A percentile compares a stretch with the other conserved stretches of the same genome.
phyloP scores from a whole-genome alignment of 768 basidiomycete genomes.

The Hirschioporus abietinus region DNA sequence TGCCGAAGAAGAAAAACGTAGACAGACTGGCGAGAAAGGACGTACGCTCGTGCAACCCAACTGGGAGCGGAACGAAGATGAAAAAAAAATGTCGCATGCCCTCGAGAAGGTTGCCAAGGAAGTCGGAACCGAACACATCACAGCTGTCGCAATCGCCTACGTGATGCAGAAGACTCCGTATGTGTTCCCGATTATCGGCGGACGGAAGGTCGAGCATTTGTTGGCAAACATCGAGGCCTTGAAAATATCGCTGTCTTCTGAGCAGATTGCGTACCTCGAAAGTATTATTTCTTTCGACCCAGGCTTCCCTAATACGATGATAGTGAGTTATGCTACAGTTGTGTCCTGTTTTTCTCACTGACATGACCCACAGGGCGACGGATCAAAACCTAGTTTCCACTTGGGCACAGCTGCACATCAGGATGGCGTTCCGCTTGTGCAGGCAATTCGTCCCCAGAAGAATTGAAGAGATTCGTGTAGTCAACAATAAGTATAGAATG shows the following conservation, averaged over 20 bases:
- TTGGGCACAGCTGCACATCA: constrained; percentile 2
- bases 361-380: constrained; percentile 7
- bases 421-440: constrained; percentile 1
- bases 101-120: constrained; percentile 48
- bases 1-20: constrained; percentile 16
- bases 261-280: constrained; percentile 44
- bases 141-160: constrained; percentile 49
- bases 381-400: background rate
- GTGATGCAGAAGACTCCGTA: constrained; percentile 49
- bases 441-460: background rate
- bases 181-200: constrained; percentile 49
- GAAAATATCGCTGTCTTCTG: constrained; percentile 36
- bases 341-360: background rate
- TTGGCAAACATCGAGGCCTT: constrained; percentile 46
- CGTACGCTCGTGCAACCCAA: constrained; percentile 12
- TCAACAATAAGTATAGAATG: too few relatives aligned
- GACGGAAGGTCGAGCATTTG: constrained; percentile 49
- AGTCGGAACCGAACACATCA: constrained; percentile 42
- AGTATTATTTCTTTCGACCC: constrained; percentile 35
- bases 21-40: constrained; percentile 14
- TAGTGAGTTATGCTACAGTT: constrained; percentile 24
- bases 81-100: constrained; percentile 36
- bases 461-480: too few relatives aligned
- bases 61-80: constrained; percentile 44
- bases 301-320: constrained; percentile 36